Base-by-base conservation (phyloP, 495 filamentous ascomycete genomes). In the Trichoderma virens region DNA sequence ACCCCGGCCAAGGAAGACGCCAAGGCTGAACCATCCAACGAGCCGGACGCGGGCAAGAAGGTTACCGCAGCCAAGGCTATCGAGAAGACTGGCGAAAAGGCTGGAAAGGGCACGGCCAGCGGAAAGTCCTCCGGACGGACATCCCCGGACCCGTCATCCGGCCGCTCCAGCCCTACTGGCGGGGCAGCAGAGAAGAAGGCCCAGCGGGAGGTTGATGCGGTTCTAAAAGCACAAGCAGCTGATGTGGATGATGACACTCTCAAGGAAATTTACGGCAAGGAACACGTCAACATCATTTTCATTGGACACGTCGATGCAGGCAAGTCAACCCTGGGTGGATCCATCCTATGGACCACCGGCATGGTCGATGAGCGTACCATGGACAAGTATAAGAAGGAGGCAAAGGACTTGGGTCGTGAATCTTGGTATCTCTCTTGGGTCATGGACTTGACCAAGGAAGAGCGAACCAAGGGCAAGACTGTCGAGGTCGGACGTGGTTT, bases 311-410 rank as follows among this genome's bases (percentile, higher is more conserved):
- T 98, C 65, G 94, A 98, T 76, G 93, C 93, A 65, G 94, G 94
- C 69, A 99, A 98, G 79, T 94, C 90, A 20, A 98, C 94, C 2
- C 83, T 99, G 8, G 94, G 95, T 70, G 94, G 94, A 56, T 86
- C 87, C 54, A 94, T 99, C 63, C 80, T 98, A 3, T 96, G 94
- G 71, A 86, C 84, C 64, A 97, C 94, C 18, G 94, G 94, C 54
- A 99, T 99, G 94, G 94, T 99, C 14, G 95, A 99, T 71, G 93
- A 99, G 76, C 86, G 94, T 69, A 99, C 94, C 23, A 84, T 99
- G 81, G 94, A 99, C 13, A 99, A 99, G 74, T 94, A 94, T 79
- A 97, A 93, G 83, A 85, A 85, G 65, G 94, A 98, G 68, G 94
- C 94, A 28, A 98, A 96, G 79, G 94, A 97, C 16, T 83, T 92